A percentile compares a stretch with the other conserved stretches of the same genome.
phyloP scores from a whole-genome alignment of 2,329 filamentous ascomycete genomes.

The Davidsoniella virescens region DNA sequence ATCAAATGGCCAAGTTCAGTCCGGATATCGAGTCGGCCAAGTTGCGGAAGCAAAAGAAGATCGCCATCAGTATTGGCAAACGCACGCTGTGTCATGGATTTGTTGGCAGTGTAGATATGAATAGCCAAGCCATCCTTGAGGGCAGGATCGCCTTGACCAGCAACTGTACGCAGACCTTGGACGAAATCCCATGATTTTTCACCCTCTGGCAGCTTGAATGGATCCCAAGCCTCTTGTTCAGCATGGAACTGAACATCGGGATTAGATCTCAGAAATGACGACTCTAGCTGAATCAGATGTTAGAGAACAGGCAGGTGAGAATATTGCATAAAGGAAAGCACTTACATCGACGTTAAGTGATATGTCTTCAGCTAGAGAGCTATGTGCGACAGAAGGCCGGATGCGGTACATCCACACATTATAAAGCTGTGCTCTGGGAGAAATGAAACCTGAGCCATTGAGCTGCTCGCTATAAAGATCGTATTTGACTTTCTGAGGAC shows the following conservation, averaged over 20 bases:
- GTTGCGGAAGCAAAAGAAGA: constrained; percentile 48
- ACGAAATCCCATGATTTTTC: constrained; percentile 25
- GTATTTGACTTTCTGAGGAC: constrained; percentile 27
- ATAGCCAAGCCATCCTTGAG: constrained; percentile 32
- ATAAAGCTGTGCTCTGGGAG: constrained; percentile 17
- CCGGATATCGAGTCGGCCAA: constrained; percentile 49
- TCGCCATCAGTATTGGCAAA: constrained; percentile 48
- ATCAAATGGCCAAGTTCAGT: constrained; percentile 50
- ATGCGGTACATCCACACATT: constrained; percentile 23
- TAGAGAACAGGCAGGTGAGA: too few species aligned
- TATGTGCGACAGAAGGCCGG: constrained; percentile 21
- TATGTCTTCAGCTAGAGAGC: constrained; percentile 6
- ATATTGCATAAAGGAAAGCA: too few species aligned
- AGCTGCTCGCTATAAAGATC: constrained; percentile 32
- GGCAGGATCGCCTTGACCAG: constrained; percentile 33
- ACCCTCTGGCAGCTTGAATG: constrained; percentile 19
- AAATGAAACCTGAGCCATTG: constrained; percentile 25
- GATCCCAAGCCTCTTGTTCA: constrained; percentile 32
- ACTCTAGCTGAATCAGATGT: constrained; percentile 19
- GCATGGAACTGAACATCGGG: constrained; percentile 28
- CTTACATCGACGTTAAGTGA: too few species aligned
- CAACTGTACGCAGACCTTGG: constrained; percentile 31
- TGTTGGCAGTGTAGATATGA: constrained; percentile 31
- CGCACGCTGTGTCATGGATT: constrained; percentile 28
- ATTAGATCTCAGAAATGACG: constrained; percentile 31